Evolutionary conservation across 2,329 filamentous ascomycete species (phyloP), one percentile per base, ranked within the genome.

Genomic region (Blumeriella jaapii): DNA sequence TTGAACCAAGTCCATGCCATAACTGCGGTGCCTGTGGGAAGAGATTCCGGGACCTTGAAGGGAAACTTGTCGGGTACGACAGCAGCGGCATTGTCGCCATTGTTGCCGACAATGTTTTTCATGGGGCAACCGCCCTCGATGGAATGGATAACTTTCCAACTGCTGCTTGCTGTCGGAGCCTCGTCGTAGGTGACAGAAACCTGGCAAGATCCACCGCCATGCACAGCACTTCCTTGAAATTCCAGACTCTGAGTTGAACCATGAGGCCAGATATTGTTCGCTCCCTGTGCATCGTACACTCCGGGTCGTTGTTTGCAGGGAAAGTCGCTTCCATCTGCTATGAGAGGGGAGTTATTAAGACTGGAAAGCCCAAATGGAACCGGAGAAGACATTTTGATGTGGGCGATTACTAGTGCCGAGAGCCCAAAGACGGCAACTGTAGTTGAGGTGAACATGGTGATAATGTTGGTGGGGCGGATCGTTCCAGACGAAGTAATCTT

Each of bases 1-100:
- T 96, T 96, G 60, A 93, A 75, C 91, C 91, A 96, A 1, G 85
- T 85, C 86, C 87, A 96, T 0, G 84, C 84, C 4, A 96, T 66
- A 0, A 78, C 82, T 16, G 82, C 87, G 25, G 86, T 70, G 3
- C 89, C 91, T 1, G 77, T 63, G 6, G 78, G 73, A 29, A 95
- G 68, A 14, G 77, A 71, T 0, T 67, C 56, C 0, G 87, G 89
- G 5, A 95, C 74, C 0, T 61, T 70, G 61, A 78, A 93, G 18
- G 72, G 61, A 59, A 82, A 91, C 0, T 60, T 64, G 52, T 68
- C 68, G 0, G 74, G 68, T 23, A 68, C 62, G 0, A 42, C 41
- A 0, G 57, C 57, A 2, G 50, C 47, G 5, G 73, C 56, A 31
- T 67, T 57, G 3, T 63, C 61, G 0, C 62, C 64, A 12, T 77